Evolutionary conservation across 129 eudicot genomes (phyloP).

Genomic region (Chrysanthemum seticuspe): DNA sequence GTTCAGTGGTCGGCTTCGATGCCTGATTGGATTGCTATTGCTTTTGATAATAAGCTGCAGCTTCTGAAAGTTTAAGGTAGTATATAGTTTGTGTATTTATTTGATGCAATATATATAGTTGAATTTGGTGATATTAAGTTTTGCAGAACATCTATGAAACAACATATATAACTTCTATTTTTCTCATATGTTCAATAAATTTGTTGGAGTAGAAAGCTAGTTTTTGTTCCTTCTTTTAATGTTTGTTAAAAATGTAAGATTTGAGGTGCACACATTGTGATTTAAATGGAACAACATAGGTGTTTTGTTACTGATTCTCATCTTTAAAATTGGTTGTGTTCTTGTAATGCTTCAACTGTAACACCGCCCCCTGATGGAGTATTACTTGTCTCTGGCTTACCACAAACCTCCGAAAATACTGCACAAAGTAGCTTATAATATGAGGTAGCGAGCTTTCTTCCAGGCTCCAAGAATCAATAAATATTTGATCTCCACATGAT

Average conservation of each 20-base stretch:
- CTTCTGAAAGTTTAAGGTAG: constrained; percentile 57
- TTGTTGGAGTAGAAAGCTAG: not conserved
- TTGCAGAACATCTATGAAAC: constrained; percentile 6
- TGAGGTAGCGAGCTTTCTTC: too few species aligned
- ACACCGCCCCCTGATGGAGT: too few species aligned
- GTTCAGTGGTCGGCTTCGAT: constrained; percentile 61
- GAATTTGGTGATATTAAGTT: constrained; percentile 11
- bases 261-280: constrained; percentile 1
- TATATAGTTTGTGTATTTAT: constrained; percentile 19
- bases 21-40: constrained; percentile 68
- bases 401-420: too few species aligned
- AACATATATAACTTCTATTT: constrained; percentile 14
- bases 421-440: too few species aligned
- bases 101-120: not conserved
- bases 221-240: too few species aligned
- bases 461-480: too few species aligned
- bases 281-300: not conserved
- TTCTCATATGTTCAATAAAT: not conserved
- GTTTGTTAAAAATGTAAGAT: not conserved
- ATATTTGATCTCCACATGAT: too few species aligned
- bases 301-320: not conserved
- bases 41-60: constrained; percentile 60
- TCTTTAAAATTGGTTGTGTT: too few species aligned
- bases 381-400: too few species aligned
- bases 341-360: too few species aligned